Conservation (phyloP, 2,329 filamentous ascomycete species). For the Colletotrichum sublineola region DNA sequence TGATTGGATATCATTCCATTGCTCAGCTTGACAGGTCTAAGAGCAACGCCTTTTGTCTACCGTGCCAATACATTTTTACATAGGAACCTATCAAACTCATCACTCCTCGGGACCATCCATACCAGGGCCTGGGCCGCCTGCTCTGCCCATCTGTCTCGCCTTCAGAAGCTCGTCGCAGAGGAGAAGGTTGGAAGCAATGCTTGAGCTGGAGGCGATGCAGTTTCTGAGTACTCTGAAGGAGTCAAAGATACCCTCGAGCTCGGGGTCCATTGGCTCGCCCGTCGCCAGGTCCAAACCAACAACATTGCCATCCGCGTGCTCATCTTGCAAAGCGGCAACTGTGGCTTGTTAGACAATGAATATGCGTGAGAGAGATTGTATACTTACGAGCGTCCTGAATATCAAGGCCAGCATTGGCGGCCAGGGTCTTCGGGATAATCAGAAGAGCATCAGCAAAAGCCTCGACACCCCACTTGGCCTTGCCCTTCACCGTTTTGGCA, state of each 20-base stretch:
- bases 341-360: conserved; percentile 10
- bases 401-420: conserved; percentile 95
- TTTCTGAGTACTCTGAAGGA: conserved; percentile 96
- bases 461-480: conserved; percentile 94
- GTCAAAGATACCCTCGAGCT: conserved; percentile 92
- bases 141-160: conserved; percentile 91
- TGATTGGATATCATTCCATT: conserved; percentile 42
- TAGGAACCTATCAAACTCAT: conserved; percentile 46
- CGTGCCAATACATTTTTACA: conserved; percentile 58
- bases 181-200: conserved; percentile 94
- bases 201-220: conserved; percentile 91
- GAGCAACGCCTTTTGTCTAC: conserved; percentile 53
- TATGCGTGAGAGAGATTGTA: not conserved
- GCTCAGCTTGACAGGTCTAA: conserved; percentile 42
- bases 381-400: conserved; percentile 92
- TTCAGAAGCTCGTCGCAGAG: conserved; percentile 98
- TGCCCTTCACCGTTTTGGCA: conserved; percentile 93
- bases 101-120: conserved; percentile 72
- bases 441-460: conserved; percentile 96
- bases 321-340: conserved; percentile 91
- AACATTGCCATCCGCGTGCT: conserved; percentile 83
- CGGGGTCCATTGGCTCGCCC: conserved; percentile 94
- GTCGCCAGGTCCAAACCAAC: conserved; percentile 89
- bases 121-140: conserved; percentile 72
- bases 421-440: conserved; percentile 96